phyloP scores from a whole-genome alignment of 805 yeast species.

The Candida vartiovaarae region DNA sequence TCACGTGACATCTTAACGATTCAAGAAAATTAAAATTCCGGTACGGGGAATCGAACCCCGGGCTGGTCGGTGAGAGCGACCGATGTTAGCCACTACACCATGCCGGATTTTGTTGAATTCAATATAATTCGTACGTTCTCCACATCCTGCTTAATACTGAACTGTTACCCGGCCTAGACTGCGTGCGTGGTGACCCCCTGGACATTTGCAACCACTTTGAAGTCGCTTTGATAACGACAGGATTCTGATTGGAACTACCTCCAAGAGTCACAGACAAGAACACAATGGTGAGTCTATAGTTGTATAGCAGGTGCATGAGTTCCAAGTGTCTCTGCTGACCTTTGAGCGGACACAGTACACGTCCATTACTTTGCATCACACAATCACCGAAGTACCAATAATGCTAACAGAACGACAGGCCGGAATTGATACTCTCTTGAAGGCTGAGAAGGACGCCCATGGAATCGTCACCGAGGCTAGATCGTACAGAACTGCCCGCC shows the following conservation, averaged over 20 bases:
- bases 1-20: background rate
- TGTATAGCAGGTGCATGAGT: background rate
- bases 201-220: background rate
- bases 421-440: constrained; percentile 22
- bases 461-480: constrained; percentile 91
- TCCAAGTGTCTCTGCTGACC: background rate
- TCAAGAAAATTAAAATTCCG: constrained; percentile 13
- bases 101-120: constrained; percentile 17
- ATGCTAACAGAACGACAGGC: constrained; percentile 14
- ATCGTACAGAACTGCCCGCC: constrained; percentile 76
- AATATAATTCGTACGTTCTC: too few relatives aligned
- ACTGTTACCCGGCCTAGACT: background rate
- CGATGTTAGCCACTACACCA: constrained; percentile 29
- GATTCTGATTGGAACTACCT: background rate
- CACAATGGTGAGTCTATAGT: background rate
- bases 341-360: background rate
- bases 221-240: background rate
- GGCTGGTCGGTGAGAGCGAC: constrained; percentile 28
- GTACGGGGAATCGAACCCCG: constrained; percentile 29
- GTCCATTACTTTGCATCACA: background rate
- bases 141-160: background rate
- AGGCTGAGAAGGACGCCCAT: constrained; percentile 97
- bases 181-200: background rate
- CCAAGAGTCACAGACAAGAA: background rate
- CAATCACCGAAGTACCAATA: constrained; percentile 1